Conservation (phyloP, 192 early-diverging fungal species). For the Helicostylum pulchrum region DNA sequence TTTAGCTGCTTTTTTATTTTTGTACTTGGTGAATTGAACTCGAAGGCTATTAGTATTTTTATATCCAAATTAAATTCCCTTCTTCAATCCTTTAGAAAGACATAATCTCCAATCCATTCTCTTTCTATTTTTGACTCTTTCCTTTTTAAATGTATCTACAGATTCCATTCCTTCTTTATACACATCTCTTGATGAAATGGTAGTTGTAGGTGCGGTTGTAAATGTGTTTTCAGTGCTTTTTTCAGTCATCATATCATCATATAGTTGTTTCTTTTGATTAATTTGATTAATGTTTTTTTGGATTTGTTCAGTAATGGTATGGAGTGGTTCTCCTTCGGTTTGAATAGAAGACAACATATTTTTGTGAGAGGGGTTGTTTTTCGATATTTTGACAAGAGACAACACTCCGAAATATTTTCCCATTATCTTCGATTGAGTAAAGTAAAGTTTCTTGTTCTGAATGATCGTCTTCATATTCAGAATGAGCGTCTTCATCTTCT, state of each 20-base stretch:
- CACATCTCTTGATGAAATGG: constrained; percentile 1
- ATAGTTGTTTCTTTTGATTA: constrained; percentile 1
- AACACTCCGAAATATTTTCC: no score
- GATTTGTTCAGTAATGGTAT: constrained; percentile 6
- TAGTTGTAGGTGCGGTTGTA: neutral
- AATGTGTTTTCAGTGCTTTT: no score
- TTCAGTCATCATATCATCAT: neutral
- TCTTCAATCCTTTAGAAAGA: constrained; percentile 2
- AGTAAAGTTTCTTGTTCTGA: no score
- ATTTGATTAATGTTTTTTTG: neutral
- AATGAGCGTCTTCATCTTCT: no score
- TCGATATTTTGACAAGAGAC: no score
- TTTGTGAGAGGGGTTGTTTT: no score
- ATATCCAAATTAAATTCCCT: neutral
- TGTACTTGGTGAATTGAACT: constrained; percentile 4
- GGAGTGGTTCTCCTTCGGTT: neutral
- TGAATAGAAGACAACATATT: constrained; percentile 2
- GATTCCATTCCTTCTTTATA: constrained; percentile 3
- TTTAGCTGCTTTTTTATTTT: constrained; percentile 4
- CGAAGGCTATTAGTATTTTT: constrained; percentile 1
- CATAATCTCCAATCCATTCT: neutral
- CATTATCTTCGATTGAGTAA: no score
- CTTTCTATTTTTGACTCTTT: neutral
- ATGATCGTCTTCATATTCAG: no score
- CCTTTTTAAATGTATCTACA: constrained; percentile 6